Percentiles rank a stretch among this genome's conserved stretches.
Conservation (phyloP, 768 basidiomycete species). For the Boletus sp. region DNA sequence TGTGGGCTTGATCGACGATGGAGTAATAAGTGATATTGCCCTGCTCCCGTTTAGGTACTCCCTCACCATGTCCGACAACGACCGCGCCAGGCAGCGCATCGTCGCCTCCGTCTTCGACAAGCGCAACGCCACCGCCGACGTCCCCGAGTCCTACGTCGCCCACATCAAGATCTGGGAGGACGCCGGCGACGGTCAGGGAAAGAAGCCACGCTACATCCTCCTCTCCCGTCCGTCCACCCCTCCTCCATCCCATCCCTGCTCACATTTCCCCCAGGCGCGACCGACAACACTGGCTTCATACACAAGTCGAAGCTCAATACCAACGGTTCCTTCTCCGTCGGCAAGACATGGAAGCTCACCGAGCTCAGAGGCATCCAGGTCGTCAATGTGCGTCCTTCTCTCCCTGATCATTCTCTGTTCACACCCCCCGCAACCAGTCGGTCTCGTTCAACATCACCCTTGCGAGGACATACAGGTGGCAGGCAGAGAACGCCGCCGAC, state of each 20-base stretch:
- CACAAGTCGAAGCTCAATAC: constrained; percentile 98
- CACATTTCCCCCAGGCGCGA: constrained; percentile 44
- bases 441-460: constrained; percentile 76
- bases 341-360: constrained; percentile 89
- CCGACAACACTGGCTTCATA: constrained; percentile 63
- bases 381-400: constrained; percentile 51
- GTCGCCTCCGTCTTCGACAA: constrained; percentile 80
- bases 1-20: neutral
- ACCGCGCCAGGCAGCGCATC: constrained; percentile 64
- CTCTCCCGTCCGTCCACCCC: constrained; percentile 71
- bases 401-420: constrained; percentile 7
- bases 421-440: constrained; percentile 40
- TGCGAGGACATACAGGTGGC: constrained; percentile 88
- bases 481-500: constrained; percentile 71
- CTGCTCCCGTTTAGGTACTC: constrained; percentile 9
- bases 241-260: neutral
- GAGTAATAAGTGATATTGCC: neutral
- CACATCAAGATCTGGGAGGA: constrained; percentile 97
- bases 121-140: constrained; percentile 56
- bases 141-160: constrained; percentile 78
- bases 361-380: constrained; percentile 84
- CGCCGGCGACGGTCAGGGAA: constrained; percentile 62
- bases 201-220: constrained; percentile 88
- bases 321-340: constrained; percentile 92
- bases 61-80: constrained; percentile 37